Evolutionary conservation across 179 eudicot species (phyloP).

Genomic region (Vitellaria paradoxa): DNA sequence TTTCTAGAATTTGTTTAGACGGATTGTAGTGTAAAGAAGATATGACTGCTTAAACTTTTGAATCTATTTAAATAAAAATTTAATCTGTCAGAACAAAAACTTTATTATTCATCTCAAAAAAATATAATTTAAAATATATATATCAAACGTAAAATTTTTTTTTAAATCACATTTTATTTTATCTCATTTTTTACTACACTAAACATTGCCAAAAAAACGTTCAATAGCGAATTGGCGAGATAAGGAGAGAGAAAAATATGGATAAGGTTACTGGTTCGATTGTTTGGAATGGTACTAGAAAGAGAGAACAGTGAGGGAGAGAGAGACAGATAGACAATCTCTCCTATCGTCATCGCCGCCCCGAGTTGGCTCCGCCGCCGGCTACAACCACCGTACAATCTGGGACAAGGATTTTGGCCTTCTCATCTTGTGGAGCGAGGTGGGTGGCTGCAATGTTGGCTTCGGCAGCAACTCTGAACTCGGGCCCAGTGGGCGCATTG

Average conservation of each 20-base stretch:
- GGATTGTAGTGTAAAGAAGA: too few relatives aligned
- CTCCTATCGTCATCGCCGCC: not conserved
- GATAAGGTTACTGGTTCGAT: slow-evolving; percentile 6
- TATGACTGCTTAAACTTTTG: too few relatives aligned
- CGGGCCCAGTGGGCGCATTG: slow-evolving; percentile 5
- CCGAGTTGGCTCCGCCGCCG: not conserved
- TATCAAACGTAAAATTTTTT: too few relatives aligned
- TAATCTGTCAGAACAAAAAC: too few relatives aligned
- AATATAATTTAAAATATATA: too few relatives aligned
- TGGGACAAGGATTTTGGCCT: not conserved
- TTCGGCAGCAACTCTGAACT: slow-evolving; percentile 19
- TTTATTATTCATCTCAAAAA: too few relatives aligned
- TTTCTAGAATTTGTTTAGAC: too few relatives aligned
- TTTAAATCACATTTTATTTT: too few relatives aligned
- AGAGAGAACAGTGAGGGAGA: not conserved
- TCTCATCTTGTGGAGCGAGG: not conserved
- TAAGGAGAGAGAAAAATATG: slow-evolving; percentile 11
- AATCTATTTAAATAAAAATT: too few relatives aligned
- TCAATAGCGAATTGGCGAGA: not conserved
- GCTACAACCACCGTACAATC: too few relatives aligned
- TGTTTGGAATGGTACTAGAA: not conserved
- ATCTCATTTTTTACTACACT: too few relatives aligned
- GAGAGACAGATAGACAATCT: not conserved
- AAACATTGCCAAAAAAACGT: too few relatives aligned
- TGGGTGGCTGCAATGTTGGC: slow-evolving; percentile 14